These are phyloP conservation scores for Taxillus chinensis DNA, from an alignment of 164 flowering plant genomes.

Conservation along the genomic window DNA sequence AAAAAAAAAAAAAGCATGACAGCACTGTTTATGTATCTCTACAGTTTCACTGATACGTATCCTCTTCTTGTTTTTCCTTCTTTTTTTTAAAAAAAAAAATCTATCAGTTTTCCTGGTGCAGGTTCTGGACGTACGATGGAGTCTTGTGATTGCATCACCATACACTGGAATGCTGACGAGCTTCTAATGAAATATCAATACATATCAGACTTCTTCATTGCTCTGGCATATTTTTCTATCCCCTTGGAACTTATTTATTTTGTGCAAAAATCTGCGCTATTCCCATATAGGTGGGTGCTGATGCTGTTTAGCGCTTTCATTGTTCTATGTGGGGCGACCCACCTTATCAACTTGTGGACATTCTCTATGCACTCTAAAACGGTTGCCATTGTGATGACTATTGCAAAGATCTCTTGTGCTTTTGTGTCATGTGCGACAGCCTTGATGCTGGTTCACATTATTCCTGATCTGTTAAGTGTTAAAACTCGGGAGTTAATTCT, in stretches of 20 bases:
- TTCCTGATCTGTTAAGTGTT: neutral
- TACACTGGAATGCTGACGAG: neutral
- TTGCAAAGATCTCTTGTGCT: neutral
- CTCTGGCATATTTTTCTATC: neutral
- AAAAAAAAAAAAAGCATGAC: no score
- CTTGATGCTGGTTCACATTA: constrained; percentile 1
- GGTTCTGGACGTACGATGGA: neutral
- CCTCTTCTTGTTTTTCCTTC: no score
- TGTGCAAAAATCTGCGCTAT: neutral
- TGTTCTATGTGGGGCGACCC: neutral
- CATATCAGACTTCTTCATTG: neutral
- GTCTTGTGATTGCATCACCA: neutral
- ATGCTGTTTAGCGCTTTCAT: neutral
- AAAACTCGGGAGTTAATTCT: neutral
- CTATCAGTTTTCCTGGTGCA: neutral
- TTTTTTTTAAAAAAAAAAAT: no score
- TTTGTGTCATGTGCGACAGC: neutral
- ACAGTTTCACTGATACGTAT: no score
- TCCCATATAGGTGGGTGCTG: neutral
- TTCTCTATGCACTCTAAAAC: neutral
- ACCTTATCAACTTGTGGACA: neutral
- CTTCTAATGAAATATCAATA: neutral
- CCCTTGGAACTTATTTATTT: neutral
- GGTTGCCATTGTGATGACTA: neutral
- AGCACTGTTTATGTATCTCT: no score